phyloP scores from a whole-genome alignment of 345 rosid species.

The thale cress (Arabidopsis thaliana) region TAIR10.1 NC_003070.9:23228501-23229000 shows the following conservation, averaged over 20 bases:
- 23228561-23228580: slow-evolving; percentile 44
- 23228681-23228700: slow-evolving; percentile 41
- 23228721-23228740: slow-evolving; percentile 43
- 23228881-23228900: slow-evolving; percentile 38
- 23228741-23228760: slow-evolving; percentile 44
- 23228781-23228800: slow-evolving; percentile 39
- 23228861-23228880: slow-evolving; percentile 46
- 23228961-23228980: slow-evolving; percentile 38
- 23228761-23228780: slow-evolving; percentile 39
- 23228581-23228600: slow-evolving; percentile 35
- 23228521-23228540: slow-evolving; percentile 46
- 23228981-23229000: slow-evolving; percentile 43
- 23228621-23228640: slow-evolving; percentile 47
- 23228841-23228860: slow-evolving; percentile 49
- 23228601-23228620: slow-evolving; percentile 32
- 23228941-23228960: slow-evolving; percentile 45
- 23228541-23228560: slow-evolving; percentile 44
- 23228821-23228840: slow-evolving; percentile 33
- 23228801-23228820: slow-evolving; percentile 33
- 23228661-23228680: slow-evolving; percentile 37
- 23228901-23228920: slow-evolving; percentile 26
- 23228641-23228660: slow-evolving; percentile 42
- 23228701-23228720: slow-evolving; percentile 31
- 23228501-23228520: slow-evolving; percentile 38
- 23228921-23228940: slow-evolving; percentile 41